A percentile compares a stretch with the other conserved stretches of the same genome.
phyloP scores from a whole-genome alignment of 495 filamentous ascomycete genomes.

The Corynascus novoguineensis region DNA sequence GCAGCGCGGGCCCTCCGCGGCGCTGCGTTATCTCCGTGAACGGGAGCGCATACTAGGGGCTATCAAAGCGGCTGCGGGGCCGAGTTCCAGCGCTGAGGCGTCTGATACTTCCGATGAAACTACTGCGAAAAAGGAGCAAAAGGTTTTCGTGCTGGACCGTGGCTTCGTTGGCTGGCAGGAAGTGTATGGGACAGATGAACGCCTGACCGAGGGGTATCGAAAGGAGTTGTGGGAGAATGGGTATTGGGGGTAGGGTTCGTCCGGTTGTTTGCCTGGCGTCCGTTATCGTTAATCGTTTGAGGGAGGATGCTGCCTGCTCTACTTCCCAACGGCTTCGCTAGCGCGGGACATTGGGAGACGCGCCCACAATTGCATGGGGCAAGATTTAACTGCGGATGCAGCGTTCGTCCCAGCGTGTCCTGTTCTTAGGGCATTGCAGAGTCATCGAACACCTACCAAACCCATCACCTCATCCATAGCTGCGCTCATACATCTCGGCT shows the following conservation, averaged over 20 bases:
- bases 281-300: background rate
- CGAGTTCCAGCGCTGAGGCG: constrained; percentile 4
- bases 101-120: background rate
- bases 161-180: constrained; percentile 94
- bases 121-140: constrained; percentile 42
- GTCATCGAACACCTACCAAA: background rate
- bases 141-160: constrained; percentile 74
- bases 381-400: background rate
- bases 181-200: constrained; percentile 69
- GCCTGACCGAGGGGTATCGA: constrained; percentile 78
- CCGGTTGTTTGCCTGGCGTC: background rate
- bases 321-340: background rate
- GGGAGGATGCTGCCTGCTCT: background rate
- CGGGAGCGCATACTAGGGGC: constrained; percentile 44
- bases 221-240: constrained; percentile 79
- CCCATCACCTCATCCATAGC: background rate
- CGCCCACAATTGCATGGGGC: background rate
- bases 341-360: background rate
- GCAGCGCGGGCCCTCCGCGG: constrained; percentile 71
- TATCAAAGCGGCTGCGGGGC: constrained; percentile 10
- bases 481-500: background rate
- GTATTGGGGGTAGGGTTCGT: constrained; percentile 35
- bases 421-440: background rate
- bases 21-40: constrained; percentile 62
- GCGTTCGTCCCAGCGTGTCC: background rate